Evolutionary conservation across 106 monocot genomes (phyloP).

Genomic region (Dioscorea dumetorum): DNA sequence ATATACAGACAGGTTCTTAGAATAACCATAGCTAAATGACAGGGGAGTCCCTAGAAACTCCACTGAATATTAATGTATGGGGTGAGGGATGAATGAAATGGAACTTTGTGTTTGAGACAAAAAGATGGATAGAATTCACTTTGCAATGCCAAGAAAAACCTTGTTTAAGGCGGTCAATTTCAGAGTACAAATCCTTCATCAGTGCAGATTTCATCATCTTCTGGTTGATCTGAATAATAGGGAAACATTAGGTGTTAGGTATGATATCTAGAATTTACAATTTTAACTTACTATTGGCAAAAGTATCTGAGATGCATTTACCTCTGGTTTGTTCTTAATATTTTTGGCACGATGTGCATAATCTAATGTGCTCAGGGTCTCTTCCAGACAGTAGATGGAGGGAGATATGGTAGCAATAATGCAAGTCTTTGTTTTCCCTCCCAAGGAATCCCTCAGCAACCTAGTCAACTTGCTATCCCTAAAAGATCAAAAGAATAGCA

Average conservation of each 20-base stretch:
- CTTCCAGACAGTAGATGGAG: constrained; percentile 81
- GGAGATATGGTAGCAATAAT: constrained; percentile 94
- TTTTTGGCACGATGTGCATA: constrained; percentile 89
- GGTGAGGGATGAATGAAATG: too few relatives aligned
- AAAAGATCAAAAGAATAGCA: neutral
- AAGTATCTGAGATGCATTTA: neutral
- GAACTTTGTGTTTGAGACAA: too few relatives aligned
- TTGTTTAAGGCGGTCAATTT: constrained; percentile 93
- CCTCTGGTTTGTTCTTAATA: constrained; percentile 95
- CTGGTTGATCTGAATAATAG: constrained; percentile 64
- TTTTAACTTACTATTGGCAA: too few relatives aligned
- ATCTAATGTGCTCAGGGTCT: constrained; percentile 86
- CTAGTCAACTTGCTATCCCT: constrained; percentile 97
- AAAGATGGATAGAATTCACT: too few relatives aligned
- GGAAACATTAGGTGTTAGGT: too few relatives aligned
- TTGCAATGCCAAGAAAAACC: constrained; percentile 22
- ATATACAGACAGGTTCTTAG: too few relatives aligned
- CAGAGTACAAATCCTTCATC: constrained; percentile 77
- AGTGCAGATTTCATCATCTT: constrained; percentile 90
- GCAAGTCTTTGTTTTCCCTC: constrained; percentile 95
- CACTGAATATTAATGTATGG: too few relatives aligned
- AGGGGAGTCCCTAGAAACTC: too few relatives aligned
- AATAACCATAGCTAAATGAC: too few relatives aligned
- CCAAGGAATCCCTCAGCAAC: constrained; percentile 83
- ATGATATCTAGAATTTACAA: too few relatives aligned